These are phyloP conservation scores for Coleophoma eucalyptorum DNA, from an alignment of 2,329 filamentous ascomycete species.

Conservation along the genomic window DNA sequence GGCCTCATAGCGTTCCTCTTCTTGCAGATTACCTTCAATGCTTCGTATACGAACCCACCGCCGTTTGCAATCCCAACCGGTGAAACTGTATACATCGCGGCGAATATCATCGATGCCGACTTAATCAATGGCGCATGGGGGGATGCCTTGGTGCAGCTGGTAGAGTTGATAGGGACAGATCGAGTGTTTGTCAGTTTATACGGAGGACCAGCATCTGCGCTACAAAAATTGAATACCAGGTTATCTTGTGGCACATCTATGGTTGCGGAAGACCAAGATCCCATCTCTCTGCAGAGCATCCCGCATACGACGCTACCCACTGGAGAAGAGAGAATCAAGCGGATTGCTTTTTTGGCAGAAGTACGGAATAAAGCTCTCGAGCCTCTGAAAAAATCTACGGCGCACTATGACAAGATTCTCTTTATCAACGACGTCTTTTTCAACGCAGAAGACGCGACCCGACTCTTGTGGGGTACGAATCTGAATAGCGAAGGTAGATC, in stretches of 20 bases:
- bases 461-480: slow-evolving; percentile 61
- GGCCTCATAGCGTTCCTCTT: slow-evolving; percentile 14
- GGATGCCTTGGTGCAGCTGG: slow-evolving; percentile 51
- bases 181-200: slow-evolving; percentile 73
- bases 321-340: slow-evolving; percentile 60
- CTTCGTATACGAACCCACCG: slow-evolving; percentile 38
- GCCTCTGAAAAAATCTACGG: slow-evolving; percentile 49
- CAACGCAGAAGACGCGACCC: slow-evolving; percentile 46
- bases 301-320: slow-evolving; percentile 58
- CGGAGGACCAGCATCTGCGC: slow-evolving; percentile 52
- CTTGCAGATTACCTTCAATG: slow-evolving; percentile 29
- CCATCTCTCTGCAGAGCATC: slow-evolving; percentile 49
- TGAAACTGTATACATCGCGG: slow-evolving; percentile 71
- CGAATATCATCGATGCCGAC: slow-evolving; percentile 66
- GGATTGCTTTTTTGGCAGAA: slow-evolving; percentile 70
- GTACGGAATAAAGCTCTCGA: slow-evolving; percentile 67
- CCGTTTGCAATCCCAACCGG: slow-evolving; percentile 38
- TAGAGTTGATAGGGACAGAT: slow-evolving; percentile 61
- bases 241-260: slow-evolving; percentile 47
- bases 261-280: slow-evolving; percentile 50
- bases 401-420: slow-evolving; percentile 51
- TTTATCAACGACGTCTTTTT: slow-evolving; percentile 66
- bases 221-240: slow-evolving; percentile 46
- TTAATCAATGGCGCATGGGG: slow-evolving; percentile 65
- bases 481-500: slow-evolving; percentile 43